Evolutionary conservation across 208 protist species (phyloP).

Genomic region (Strigomonas culicis): DNA sequence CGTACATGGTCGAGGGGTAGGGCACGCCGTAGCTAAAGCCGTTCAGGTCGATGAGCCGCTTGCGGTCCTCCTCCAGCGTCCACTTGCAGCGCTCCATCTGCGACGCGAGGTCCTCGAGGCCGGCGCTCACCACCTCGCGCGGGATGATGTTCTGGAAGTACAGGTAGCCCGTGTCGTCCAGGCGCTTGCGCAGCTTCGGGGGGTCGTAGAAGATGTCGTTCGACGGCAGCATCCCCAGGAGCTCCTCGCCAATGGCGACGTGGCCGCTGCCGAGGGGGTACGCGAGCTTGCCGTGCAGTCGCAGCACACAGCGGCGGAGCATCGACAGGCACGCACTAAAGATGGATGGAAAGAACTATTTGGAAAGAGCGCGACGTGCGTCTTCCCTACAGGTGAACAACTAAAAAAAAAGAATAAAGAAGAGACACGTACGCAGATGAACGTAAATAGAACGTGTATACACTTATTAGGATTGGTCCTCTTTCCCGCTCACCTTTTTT

Average conservation of each 20-base stretch:
- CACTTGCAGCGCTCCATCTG: conserved; percentile 65
- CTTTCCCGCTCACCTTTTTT: too few species aligned
- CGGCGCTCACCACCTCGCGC: conserved; percentile 46
- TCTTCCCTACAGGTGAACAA: too few species aligned
- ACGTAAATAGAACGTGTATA: too few species aligned
- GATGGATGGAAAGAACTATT: conserved; percentile 1
- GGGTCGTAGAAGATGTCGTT: conserved; percentile 89
- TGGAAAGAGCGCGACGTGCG: too few species aligned
- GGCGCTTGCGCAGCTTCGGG: conserved; percentile 68
- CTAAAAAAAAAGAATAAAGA: too few species aligned
- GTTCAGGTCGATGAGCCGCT: conserved; percentile 27
- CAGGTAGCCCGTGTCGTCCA: conserved; percentile 82
- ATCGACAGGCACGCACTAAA: not conserved
- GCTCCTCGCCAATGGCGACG: conserved; percentile 51
- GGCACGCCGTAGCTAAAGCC: conserved; percentile 75
- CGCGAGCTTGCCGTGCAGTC: conserved; percentile 54
- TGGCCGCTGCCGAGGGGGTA: conserved; percentile 57
- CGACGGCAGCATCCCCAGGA: conserved; percentile 65
- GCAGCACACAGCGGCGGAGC: conserved; percentile 35
- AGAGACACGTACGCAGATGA: too few species aligned
- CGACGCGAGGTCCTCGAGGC: conserved; percentile 53
- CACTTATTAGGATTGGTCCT: too few species aligned
- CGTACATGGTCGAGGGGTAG: conserved; percentile 29
- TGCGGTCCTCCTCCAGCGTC: conserved; percentile 49
- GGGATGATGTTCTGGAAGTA: conserved; percentile 83